Conservation (phyloP, 148 eudicot species). For the Rhododendron kiyosumense region DNA sequence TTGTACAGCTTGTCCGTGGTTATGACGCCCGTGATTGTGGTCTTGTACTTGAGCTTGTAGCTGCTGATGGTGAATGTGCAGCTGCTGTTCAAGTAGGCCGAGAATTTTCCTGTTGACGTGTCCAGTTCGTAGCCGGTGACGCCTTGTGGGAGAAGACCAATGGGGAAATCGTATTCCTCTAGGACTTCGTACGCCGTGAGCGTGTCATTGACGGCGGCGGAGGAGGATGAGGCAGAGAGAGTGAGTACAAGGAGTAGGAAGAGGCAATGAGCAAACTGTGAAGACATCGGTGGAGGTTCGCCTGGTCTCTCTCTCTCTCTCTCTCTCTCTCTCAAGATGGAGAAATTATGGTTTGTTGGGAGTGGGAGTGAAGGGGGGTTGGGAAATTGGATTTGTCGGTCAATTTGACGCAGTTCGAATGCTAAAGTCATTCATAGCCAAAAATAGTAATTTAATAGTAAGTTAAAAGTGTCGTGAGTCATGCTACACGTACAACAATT, state of each 20-base stretch:
- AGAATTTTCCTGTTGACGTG: conserved; percentile 24
- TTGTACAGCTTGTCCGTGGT: conserved; percentile 15
- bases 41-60: conserved; percentile 29
- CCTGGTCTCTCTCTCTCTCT: not conserved
- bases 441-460: too few relatives aligned
- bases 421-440: too few relatives aligned
- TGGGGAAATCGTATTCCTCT: conserved; percentile 24
- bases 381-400: not conserved
- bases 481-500: not conserved
- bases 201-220: not conserved
- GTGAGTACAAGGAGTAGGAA: not conserved
- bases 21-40: conserved; percentile 29
- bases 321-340: not conserved
- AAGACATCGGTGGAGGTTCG: conserved; percentile 1
- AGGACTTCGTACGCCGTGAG: conserved; percentile 19
- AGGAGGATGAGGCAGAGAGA: not conserved
- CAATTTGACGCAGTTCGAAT: not conserved
- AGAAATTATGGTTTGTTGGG: not conserved
- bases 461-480: not conserved
- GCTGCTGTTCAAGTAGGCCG: conserved; percentile 12
- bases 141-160: conserved; percentile 30
- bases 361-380: not conserved
- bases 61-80: conserved; percentile 23
- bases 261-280: not conserved
- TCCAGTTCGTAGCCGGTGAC: conserved; percentile 26